Base-by-base conservation (phyloP, 2,329 filamentous ascomycete genomes). In the Fusarium coffeatum region DNA sequence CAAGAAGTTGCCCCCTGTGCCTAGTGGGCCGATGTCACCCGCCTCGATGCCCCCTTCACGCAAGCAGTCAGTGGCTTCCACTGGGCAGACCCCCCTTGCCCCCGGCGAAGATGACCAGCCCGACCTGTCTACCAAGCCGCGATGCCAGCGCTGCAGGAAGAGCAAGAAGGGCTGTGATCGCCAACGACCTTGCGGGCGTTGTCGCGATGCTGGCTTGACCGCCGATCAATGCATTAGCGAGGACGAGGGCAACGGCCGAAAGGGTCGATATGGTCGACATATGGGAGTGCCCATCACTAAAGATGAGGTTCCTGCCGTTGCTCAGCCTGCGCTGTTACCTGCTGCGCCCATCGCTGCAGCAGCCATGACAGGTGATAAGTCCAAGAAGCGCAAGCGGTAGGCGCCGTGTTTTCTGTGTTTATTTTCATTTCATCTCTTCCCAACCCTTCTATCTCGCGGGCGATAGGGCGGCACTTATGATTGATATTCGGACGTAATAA, bases 111-210 rank as follows among this genome's bases (percentile, higher is more conserved):
- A 98, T 71, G 94, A 98, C 60, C 85, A 97, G 50, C 96, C 94
- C 5, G 95, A 99, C 74, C 84, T 98, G 22, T 98, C 95, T 1
- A 94, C 92, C 72, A 98, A 98, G 83, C 96, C 96, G 59, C 94
- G 96, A 68, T 99, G 96, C 85, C 96, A 99, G 80, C 92, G 96
- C 62, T 99, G 96, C 86, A 92, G 96, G 76, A 99, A 99, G 88
- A 98, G 95, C 83, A 99, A 99, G 87, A 99, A 99, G 83, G 96
- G 96, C 15, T 99, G 96, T 78, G 96, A 99, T 83, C 91, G 96
- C 62, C 96, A 98, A 82, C 91, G 96, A 41, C 96, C 96, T 28
- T 99, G 96, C 77, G 93, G 94, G 59, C 90, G 96, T 69, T 99
- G 96, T 88, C 93, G 94, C 79, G 96, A 99, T 82, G 96, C 96